phyloP scores from a whole-genome alignment of 306 rosid genomes.

The Cicer arietinum region DNA sequence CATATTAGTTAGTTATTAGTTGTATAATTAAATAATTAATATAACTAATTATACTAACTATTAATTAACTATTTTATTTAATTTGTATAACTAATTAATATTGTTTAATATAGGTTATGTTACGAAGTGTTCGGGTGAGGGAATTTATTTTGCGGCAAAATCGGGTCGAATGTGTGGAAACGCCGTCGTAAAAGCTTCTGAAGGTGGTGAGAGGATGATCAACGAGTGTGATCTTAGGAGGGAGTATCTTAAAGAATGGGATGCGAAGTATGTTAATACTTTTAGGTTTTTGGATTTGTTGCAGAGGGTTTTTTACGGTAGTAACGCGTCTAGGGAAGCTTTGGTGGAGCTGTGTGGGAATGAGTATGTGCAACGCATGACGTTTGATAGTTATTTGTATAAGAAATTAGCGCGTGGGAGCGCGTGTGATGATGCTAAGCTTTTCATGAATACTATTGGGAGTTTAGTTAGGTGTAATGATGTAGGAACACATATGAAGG shows the following conservation, averaged over 20 bases:
- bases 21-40: too few species aligned
- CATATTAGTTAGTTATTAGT: too few species aligned
- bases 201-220: conserved; percentile 70
- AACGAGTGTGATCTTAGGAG: conserved; percentile 71
- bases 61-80: too few species aligned
- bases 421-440: conserved; percentile 67
- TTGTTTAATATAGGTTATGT: conserved; percentile 49
- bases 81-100: too few species aligned
- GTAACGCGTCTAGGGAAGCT: conserved; percentile 79
- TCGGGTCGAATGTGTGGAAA: conserved; percentile 86
- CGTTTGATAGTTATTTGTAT: conserved; percentile 86
- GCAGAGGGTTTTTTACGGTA: conserved; percentile 83
- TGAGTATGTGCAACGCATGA: conserved; percentile 93
- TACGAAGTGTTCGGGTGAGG: conserved; percentile 87
- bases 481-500: conserved; percentile 47
- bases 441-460: conserved; percentile 64
- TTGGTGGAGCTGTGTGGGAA: conserved; percentile 93
- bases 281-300: conserved; percentile 78
- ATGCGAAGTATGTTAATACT: conserved; percentile 55
- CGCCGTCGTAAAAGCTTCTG: conserved; percentile 70
- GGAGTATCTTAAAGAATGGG: conserved; percentile 86
- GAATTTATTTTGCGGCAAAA: conserved; percentile 82
- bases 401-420: conserved; percentile 71
- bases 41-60: too few species aligned
- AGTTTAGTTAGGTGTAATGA: conserved; percentile 69